A percentile compares a stretch with the other conserved stretches of the same genome.
phyloP scores from a whole-genome alignment of 345 rosid genomes.

The Streptanthus diversifolius region DNA sequence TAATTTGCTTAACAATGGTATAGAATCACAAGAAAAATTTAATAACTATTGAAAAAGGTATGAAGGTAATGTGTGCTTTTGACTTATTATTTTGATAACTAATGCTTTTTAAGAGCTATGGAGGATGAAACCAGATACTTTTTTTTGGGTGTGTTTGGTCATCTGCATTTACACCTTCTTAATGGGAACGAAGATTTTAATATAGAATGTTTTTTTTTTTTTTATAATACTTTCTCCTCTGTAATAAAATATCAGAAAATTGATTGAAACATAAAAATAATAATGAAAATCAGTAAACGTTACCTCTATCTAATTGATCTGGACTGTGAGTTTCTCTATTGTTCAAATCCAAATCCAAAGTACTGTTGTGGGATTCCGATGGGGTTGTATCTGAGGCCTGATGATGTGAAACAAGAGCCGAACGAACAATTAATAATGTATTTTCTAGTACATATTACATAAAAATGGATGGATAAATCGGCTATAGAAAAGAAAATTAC shows the following conservation, averaged over 20 bases:
- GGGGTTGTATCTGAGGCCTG: slow-evolving; percentile 12
- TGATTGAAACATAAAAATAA: background rate
- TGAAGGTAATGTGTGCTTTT: background rate
- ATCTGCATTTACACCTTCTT: slow-evolving; percentile 4
- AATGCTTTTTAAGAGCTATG: background rate
- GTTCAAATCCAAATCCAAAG: slow-evolving; percentile 13
- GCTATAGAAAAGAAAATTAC: background rate
- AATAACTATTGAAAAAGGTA: background rate
- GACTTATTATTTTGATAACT: background rate
- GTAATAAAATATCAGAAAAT: background rate
- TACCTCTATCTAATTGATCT: slow-evolving; percentile 17
- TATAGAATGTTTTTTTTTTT: background rate
- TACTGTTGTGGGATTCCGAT: background rate
- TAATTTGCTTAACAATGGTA: background rate
- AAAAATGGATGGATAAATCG: background rate
- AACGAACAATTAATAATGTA: background rate
- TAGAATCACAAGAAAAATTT: background rate
- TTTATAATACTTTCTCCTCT: background rate
- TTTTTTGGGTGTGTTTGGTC: slow-evolving; percentile 15
- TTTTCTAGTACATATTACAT: background rate
- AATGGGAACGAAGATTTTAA: background rate
- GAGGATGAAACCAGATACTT: background rate
- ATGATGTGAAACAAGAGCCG: background rate
- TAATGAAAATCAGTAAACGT: background rate
- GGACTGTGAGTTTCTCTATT: slow-evolving; percentile 1